phyloP scores from a whole-genome alignment of 2,329 filamentous ascomycete species.

The Hypoxylon sp. region DNA sequence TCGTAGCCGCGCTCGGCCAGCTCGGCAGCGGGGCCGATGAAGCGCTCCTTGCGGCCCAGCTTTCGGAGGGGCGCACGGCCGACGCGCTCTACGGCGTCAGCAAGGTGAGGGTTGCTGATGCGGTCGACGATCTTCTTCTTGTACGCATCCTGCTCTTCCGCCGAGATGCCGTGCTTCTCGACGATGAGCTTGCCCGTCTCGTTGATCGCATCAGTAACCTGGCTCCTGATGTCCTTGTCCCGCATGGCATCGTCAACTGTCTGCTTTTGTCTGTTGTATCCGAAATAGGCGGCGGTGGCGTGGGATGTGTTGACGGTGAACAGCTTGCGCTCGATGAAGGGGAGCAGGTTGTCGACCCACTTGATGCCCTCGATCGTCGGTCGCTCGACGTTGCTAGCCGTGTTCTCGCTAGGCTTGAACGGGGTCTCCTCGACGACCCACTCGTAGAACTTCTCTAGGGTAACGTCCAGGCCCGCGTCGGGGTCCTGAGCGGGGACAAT shows the following conservation, averaged over 20 bases:
- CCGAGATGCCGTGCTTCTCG: constrained; percentile 83
- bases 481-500: constrained; percentile 93
- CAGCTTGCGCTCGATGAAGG: constrained; percentile 99
- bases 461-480: constrained; percentile 86
- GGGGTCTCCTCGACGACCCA: constrained; percentile 95
- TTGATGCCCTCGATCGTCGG: constrained; percentile 88
- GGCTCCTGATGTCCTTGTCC: constrained; percentile 81
- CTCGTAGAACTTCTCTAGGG: constrained; percentile 98
- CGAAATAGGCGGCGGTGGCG: constrained; percentile 95
- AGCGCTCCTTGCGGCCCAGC: constrained; percentile 93
- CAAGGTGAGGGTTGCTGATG: constrained; percentile 92
- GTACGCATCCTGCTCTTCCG: constrained; percentile 83
- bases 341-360: constrained; percentile 90
- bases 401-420: constrained; percentile 71
- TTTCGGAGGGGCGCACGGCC: constrained; percentile 95
- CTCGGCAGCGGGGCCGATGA: constrained; percentile 90
- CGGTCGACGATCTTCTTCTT: constrained; percentile 91
- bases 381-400: constrained; percentile 56
- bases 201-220: constrained; percentile 81
- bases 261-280: constrained; percentile 84
- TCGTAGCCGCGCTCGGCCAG: constrained; percentile 83
- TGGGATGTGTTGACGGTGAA: constrained; percentile 99
- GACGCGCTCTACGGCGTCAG: constrained; percentile 94
- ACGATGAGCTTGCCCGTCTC: constrained; percentile 91
- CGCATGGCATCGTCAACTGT: constrained; percentile 91